Percentiles rank a stretch among this genome's conserved stretches.
Conservation (phyloP, 2,329 filamentous ascomycete species). For the Cercospora janseana region DNA sequence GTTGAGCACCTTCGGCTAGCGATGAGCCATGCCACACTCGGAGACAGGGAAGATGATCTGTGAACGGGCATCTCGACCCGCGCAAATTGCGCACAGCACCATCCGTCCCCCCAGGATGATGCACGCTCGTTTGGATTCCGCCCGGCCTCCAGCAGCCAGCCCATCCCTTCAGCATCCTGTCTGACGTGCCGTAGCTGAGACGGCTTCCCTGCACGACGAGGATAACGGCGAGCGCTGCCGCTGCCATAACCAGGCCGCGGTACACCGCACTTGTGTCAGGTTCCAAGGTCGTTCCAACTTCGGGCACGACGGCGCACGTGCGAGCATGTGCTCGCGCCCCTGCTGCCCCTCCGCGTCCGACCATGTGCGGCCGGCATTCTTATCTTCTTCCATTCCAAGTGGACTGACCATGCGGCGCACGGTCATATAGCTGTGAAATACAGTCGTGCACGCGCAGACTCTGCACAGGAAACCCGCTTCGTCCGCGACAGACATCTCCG, state of each 20-base stretch:
- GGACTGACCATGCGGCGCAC: no score
- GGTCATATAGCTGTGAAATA: no score
- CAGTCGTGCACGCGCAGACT: no score
- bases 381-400: no score
- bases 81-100: constrained; percentile 4
- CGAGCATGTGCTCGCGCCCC: no score
- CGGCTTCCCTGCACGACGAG: background rate
- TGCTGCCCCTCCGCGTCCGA: no score
- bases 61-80: background rate
- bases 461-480: no score
- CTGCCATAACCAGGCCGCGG: background rate
- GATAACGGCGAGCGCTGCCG: background rate
- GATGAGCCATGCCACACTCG: background rate
- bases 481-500: no score
- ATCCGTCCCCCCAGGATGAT: constrained; percentile 3
- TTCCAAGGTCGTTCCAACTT: constrained; percentile 5
- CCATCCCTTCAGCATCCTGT: background rate
- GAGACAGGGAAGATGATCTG: background rate
- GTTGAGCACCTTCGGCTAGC: background rate
- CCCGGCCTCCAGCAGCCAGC: constrained; percentile 1
- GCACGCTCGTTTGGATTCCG: background rate
- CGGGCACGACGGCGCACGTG: background rate
- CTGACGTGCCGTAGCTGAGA: background rate
- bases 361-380: constrained; percentile 3
- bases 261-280: background rate